Conservation (phyloP, 73 alveolate genomes). For the Symbiodinium pilosum region DNA sequence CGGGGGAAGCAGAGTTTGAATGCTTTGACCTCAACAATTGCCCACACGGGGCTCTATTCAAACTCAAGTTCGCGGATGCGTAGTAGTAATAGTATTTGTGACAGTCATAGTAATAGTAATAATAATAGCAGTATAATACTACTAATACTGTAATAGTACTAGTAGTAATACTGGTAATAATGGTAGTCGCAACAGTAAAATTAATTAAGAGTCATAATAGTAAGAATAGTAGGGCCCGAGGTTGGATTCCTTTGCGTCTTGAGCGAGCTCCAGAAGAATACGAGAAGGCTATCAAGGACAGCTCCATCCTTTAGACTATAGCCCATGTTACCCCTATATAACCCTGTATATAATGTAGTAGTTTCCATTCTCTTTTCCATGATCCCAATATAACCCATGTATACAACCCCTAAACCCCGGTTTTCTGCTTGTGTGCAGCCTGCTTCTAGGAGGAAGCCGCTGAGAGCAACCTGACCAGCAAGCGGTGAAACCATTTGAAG, state of each 20-base stretch:
- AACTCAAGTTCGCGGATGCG: too few species aligned
- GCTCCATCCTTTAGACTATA: neutral
- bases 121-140: too few species aligned
- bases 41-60: too few species aligned
- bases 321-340: too few species aligned
- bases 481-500: neutral
- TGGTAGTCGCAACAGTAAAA: too few species aligned
- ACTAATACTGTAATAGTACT: too few species aligned
- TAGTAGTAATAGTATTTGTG: too few species aligned
- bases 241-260: slow-evolving; percentile 79
- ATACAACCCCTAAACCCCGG: neutral
- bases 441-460: slow-evolving; percentile 9
- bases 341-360: neutral
- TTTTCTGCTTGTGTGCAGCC: neutral
- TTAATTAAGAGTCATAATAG: too few species aligned
- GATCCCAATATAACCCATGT: neutral
- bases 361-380: neutral
- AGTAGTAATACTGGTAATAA: too few species aligned
- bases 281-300: slow-evolving; percentile 41
- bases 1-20: neutral
- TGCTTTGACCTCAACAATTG: neutral
- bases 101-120: too few species aligned
- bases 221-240: neutral
- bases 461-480: neutral
- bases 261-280: slow-evolving; percentile 60